Evolutionary conservation across 371 early-diverging fungal species (phyloP), one percentile per base, ranked within the genome.

Genomic region (Saksenaea vasiformis): DNA sequence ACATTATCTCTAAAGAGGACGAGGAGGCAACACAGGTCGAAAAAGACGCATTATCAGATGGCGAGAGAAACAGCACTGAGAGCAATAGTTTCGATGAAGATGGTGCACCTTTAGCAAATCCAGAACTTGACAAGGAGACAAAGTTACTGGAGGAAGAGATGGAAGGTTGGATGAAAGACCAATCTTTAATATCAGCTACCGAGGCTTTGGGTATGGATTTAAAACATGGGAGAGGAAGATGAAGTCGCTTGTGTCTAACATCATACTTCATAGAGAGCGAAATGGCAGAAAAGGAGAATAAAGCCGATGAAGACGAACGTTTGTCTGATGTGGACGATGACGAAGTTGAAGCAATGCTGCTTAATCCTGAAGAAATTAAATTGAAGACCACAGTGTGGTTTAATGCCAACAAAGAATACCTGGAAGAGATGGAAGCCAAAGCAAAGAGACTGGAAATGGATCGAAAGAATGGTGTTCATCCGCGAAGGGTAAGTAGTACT

Each of bases 331-430:
- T 91, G 26, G 94, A 93, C 65, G 92, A 92, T 67, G 90, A 90
- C 17, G 94, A 94, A 73, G 84, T 94, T 41, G 83, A 83, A 13
- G 82, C 79, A 28, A 82, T 88, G 61, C 77, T 94, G 10, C 70
- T 96, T 36, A 86, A 82, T 5, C 85, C 87, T 1, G 88, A 87
- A 2, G 96, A 97, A 70, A 87, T 92, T 7, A 83, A 79, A 38
- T 64, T 87, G 34, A 95, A 95, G 71, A 90, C 90, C 0, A 79
- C 78, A 60, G 79, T 95, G 19, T 97, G 98, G 98, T 90, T 85
- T 66, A 87, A 85, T 36, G 86, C 89, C 39, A 95, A 97, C 78
- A 86, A 87, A 64, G 95, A 95, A 34, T 96, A 90, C 73, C 72
- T 94, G n/a, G 84, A 84, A 54, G 91, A 90, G 62, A 88, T 91